Conservation (phyloP, 1,139 yeast species). For the Taphrina populina region DNA sequence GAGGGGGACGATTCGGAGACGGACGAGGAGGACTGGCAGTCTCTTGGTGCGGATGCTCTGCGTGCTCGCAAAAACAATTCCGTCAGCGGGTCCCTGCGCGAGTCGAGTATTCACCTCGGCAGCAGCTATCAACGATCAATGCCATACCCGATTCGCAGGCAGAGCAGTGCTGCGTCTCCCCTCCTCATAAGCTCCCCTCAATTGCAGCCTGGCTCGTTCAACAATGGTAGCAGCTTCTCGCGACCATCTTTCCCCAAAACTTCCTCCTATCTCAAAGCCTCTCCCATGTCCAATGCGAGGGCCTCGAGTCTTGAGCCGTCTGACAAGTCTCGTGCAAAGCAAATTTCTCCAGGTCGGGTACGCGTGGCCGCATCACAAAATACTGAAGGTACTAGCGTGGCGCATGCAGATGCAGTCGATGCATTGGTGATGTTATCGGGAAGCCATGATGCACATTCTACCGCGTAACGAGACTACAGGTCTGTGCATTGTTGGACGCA, state of each 20-base stretch:
- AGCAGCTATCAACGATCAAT: conserved; percentile 14
- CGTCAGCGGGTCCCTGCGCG: conserved; percentile 7
- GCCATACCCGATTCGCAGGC: conserved; percentile 28
- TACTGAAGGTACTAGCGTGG: neutral
- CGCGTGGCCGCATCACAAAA: too few species aligned
- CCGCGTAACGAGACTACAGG: too few species aligned
- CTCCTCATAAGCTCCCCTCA: conserved; percentile 17
- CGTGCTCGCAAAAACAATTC: conserved; percentile 39
- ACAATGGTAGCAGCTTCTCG: neutral
- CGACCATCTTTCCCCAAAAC: conserved; percentile 27
- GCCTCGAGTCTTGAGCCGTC: conserved; percentile 5
- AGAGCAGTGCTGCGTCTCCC: conserved; percentile 23
- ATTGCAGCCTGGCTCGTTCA: neutral
- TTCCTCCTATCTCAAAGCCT: conserved; percentile 9
- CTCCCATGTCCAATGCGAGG: conserved; percentile 21
- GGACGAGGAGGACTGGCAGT: conserved; percentile 94
- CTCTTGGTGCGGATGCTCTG: conserved; percentile 67
- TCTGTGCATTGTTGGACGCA: too few species aligned
- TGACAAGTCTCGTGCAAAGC: conserved; percentile 1
- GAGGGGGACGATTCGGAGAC: conserved; percentile 52
- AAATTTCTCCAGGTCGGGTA: conserved; percentile 6
- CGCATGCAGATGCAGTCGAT: conserved; percentile 27
- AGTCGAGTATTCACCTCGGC: neutral
- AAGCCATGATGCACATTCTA: neutral
- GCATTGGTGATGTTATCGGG: conserved; percentile 26